These are phyloP conservation scores for Pulveroboletus sp. DNA, from an alignment of 768 basidiomycete genomes.

Conservation along the genomic window DNA sequence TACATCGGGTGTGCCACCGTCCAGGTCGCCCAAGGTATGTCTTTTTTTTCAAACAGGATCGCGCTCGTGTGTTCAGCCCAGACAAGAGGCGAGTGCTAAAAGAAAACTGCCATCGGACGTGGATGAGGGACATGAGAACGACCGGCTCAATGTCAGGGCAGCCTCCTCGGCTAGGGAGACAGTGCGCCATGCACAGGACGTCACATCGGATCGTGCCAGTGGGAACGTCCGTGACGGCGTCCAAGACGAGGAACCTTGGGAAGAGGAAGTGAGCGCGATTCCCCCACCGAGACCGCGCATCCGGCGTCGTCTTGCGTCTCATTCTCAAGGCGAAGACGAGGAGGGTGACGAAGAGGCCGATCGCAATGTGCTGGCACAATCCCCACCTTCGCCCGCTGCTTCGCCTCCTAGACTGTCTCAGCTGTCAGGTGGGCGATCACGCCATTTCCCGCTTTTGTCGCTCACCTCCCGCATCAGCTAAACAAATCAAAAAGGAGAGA, in stretches of 20 bases:
- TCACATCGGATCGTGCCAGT: slow-evolving; percentile 6
- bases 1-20: slow-evolving; percentile 26
- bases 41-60: background rate
- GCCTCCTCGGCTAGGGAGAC: background rate
- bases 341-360: slow-evolving; percentile 1
- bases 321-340: slow-evolving; percentile 11
- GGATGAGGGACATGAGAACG: background rate
- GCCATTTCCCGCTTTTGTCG: background rate
- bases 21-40: slow-evolving; percentile 6
- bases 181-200: background rate
- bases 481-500: slow-evolving; percentile 5
- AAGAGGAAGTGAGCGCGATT: slow-evolving; percentile 2
- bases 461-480: background rate
- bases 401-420: slow-evolving; percentile 5
- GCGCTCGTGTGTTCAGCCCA: background rate
- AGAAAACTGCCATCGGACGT: background rate
- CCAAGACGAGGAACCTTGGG: slow-evolving; percentile 2
- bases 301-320: slow-evolving; percentile 7
- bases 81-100: background rate
- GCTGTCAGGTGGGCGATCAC: background rate
- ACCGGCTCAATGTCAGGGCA: no score
- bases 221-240: background rate
- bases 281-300: slow-evolving; percentile 1
- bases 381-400: background rate
- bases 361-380: background rate